Evolutionary conservation across 257 asterid species (phyloP), one percentile per base, ranked within the genome.

Genomic region (Solanum chiquidenum): DNA sequence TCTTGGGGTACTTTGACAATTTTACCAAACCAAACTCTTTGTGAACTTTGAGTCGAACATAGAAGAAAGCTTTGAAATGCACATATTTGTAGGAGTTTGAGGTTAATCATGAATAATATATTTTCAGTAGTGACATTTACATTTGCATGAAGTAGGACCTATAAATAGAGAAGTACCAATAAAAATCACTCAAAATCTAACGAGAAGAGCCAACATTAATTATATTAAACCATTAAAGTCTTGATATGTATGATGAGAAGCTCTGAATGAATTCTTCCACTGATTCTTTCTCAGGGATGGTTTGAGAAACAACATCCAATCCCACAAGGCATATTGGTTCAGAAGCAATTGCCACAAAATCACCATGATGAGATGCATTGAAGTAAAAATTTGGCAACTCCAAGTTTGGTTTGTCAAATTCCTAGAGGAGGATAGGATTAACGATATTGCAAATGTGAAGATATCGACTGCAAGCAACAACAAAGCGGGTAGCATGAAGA

Each of bases 301-400:
- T 90, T 88, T 86, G 90, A 90, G 95, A 88, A 84, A 93, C 97
- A 14, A 97, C 91, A 90, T 97, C 98, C 94, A 95, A 88, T 31
- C 99, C 99, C 88, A 94, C 98, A 37, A 95, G 93, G 90, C 97
- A 97, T 83, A 95, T 25, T 68, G 98, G 98, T 91, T 97, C 99
- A 75, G 98, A 97, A 89, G 99, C 98, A 90, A 97, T 94, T 33
- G 93, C 98, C 44, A 95, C 99, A 87, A 93, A 95, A 89, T 97
- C 95, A 86, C 98, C 99, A 69, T 95, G 98, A 91, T 97, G 99
- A 49, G 99, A 97, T 55, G 92, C 95, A 89, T 93, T 97, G 80
- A 95, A 97, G 90, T 95, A 95, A 31, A 97, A 94, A 90, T 95
- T 97, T 21, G 94, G 96, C 83, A 95, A 89, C 83, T 86, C 87